Evolutionary conservation across 1,139 yeast genomes (phyloP).

Genomic region (Yamadazyma triangularis): DNA sequence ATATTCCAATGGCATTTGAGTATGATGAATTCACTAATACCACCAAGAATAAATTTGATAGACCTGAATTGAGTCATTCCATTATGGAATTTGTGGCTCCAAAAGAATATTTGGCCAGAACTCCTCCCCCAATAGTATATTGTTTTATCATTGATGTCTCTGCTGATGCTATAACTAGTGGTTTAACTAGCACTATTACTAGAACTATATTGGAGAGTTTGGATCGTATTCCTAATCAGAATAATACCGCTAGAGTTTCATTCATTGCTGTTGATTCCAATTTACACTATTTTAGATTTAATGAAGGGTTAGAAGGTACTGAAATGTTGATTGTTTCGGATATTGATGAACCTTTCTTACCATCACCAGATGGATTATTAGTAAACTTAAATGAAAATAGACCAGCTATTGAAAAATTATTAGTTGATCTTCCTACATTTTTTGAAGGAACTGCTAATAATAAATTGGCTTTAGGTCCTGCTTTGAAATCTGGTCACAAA

Average conservation of each 20-base stretch:
- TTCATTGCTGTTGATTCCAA: slow-evolving; percentile 86
- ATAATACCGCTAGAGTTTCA: slow-evolving; percentile 79
- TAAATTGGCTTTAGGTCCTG: slow-evolving; percentile 86
- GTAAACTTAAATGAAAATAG: slow-evolving; percentile 74
- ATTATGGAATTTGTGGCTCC: slow-evolving; percentile 95
- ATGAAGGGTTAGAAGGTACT: slow-evolving; percentile 55
- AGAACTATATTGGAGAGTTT: slow-evolving; percentile 83
- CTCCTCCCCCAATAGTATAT: slow-evolving; percentile 92
- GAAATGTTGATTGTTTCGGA: slow-evolving; percentile 85
- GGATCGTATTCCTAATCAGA: slow-evolving; percentile 83
- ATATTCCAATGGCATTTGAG: slow-evolving; percentile 81
- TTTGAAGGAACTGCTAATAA: slow-evolving; percentile 66
- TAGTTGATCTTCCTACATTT: slow-evolving; percentile 64
- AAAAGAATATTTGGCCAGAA: slow-evolving; percentile 87
- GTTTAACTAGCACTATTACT: slow-evolving; percentile 82
- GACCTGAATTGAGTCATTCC: slow-evolving; percentile 80
- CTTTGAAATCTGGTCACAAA: slow-evolving; percentile 82
- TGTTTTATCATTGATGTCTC: slow-evolving; percentile 88
- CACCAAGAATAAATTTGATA: slow-evolving; percentile 61
- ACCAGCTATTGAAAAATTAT: slow-evolving; percentile 68
- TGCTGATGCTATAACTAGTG: slow-evolving; percentile 70
- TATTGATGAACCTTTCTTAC: slow-evolving; percentile 87
- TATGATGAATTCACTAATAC: slow-evolving; percentile 56
- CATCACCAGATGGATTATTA: slow-evolving; percentile 78
- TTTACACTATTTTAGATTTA: slow-evolving; percentile 76